A percentile compares a stretch with the other conserved stretches of the same genome.
These are phyloP conservation scores for Corymbia maculata DNA, from an alignment of 345 rosid species.

Conservation along the genomic window DNA sequence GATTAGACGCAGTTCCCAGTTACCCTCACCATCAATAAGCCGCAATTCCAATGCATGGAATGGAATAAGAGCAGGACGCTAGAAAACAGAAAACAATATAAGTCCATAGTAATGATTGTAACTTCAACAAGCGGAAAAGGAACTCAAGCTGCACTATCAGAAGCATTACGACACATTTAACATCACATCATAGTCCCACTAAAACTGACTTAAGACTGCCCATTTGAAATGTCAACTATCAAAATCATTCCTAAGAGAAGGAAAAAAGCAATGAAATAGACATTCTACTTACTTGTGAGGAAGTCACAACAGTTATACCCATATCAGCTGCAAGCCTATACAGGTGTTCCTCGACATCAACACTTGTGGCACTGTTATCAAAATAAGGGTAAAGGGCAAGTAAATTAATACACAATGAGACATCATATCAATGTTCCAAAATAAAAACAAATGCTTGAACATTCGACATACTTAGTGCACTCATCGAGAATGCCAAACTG, in stretches of 20 bases:
- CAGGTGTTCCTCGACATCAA: constrained; percentile 95
- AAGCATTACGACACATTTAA: not conserved
- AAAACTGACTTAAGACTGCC: not conserved
- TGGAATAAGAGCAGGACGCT: constrained; percentile 95
- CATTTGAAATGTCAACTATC: not conserved
- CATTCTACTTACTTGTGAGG: constrained; percentile 64
- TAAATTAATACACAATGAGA: not conserved
- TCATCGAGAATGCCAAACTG: constrained; percentile 91
- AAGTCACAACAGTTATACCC: constrained; percentile 88
- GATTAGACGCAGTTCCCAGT: constrained; percentile 85
- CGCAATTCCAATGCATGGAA: constrained; percentile 77
- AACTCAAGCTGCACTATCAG: not conserved
- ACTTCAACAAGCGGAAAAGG: not conserved
- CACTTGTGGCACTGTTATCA: constrained; percentile 74
- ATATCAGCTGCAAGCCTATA: constrained; percentile 68
- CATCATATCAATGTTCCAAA: not conserved
- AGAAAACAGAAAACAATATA: not conserved
- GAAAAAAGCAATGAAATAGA: not conserved
- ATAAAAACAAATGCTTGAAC: not conserved
- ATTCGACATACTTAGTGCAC: constrained; percentile 76
- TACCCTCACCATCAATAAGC: constrained; percentile 91
- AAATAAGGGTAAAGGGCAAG: not conserved
- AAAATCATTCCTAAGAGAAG: not conserved
- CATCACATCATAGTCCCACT: not conserved
- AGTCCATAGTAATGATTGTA: not conserved